Evolutionary conservation across 768 basidiomycete genomes (phyloP).

Genomic region (Scleroderma citrinum): DNA sequence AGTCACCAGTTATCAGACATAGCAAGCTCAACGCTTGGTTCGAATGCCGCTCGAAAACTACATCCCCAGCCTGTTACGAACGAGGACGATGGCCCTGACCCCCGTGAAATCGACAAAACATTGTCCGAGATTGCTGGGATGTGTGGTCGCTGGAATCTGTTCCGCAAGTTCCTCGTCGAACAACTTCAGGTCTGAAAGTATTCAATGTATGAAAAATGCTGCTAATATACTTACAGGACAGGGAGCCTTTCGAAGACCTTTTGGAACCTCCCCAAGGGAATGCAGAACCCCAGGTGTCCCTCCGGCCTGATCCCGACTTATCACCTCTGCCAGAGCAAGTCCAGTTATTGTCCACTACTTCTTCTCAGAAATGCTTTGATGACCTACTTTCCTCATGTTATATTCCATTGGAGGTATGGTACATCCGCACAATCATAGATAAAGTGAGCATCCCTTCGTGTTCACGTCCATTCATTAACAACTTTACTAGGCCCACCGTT

Average conservation of each 20-base stretch:
- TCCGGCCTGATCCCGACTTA: not conserved
- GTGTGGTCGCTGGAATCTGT: conserved; percentile 87
- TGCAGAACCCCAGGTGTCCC: not conserved
- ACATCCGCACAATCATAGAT: conserved; percentile 77
- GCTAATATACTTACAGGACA: conserved; percentile 9
- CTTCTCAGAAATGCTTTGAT: conserved; percentile 56
- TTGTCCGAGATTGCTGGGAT: conserved; percentile 87
- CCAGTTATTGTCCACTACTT: conserved; percentile 39
- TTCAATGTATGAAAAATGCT: not conserved
- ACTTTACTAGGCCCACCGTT: conserved; percentile 67
- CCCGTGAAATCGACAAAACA: conserved; percentile 86
- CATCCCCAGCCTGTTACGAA: conserved; percentile 20
- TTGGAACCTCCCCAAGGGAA: conserved; percentile 6
- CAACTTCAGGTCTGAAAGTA: conserved; percentile 50
- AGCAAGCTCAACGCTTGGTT: conserved; percentile 33
- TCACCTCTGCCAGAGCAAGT: conserved; percentile 7
- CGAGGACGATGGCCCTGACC: conserved; percentile 68
- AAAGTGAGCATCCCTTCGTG: conserved; percentile 48
- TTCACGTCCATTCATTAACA: not conserved
- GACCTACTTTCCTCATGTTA: conserved; percentile 71
- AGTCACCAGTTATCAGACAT: conserved; percentile 42
- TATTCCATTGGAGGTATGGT: conserved; percentile 89
- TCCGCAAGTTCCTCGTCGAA: conserved; percentile 80
- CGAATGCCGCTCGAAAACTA: conserved; percentile 28
- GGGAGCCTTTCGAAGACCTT: conserved; percentile 2